Percentiles rank a stretch among this genome's conserved stretches.
Conservation (phyloP, 2,329 filamentous ascomycete species). For the Aspergillus terreus region DNA sequence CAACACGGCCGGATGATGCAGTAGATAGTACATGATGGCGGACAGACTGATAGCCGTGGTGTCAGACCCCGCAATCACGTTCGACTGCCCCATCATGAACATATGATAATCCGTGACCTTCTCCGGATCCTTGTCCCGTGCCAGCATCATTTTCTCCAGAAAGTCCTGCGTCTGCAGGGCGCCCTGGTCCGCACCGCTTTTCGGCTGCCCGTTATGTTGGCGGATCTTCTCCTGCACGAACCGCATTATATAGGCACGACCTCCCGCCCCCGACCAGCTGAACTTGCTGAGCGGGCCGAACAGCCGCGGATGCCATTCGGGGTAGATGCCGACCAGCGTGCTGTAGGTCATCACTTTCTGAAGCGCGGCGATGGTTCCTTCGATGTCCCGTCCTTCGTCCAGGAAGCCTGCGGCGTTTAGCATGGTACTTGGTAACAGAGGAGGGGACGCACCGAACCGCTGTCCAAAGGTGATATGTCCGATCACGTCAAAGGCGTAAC, state of each 20-base stretch:
- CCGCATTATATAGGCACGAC: constrained; percentile 30
- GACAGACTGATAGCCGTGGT: constrained; percentile 50
- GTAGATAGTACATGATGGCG: constrained; percentile 44
- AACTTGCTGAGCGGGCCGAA: constrained; percentile 29
- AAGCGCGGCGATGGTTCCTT: constrained; percentile 40
- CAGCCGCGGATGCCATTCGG: constrained; percentile 35
- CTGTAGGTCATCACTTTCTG: constrained; percentile 35
- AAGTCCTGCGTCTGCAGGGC: constrained; percentile 32
- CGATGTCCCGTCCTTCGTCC: constrained; percentile 45
- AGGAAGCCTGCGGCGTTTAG: constrained; percentile 40
- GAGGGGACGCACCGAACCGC: constrained; percentile 19
- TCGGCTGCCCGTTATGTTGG: constrained; percentile 17
- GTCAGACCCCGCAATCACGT: constrained; percentile 35
- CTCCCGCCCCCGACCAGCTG: constrained; percentile 26
- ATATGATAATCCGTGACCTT: constrained; percentile 40
- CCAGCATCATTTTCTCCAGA: constrained; percentile 41
- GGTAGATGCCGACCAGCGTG: constrained; percentile 42
- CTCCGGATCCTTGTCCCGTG: constrained; percentile 41
- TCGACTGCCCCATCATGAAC: constrained; percentile 36
- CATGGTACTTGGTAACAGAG: neutral
- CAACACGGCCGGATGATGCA: constrained; percentile 31
- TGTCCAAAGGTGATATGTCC: constrained; percentile 46
- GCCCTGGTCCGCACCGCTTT: neutral
- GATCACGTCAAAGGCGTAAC: constrained; percentile 44
- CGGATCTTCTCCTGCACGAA: constrained; percentile 32